These are phyloP conservation scores for Podospora tetraspora DNA, from an alignment of 495 filamentous ascomycete genomes.

Conservation along the genomic window DNA sequence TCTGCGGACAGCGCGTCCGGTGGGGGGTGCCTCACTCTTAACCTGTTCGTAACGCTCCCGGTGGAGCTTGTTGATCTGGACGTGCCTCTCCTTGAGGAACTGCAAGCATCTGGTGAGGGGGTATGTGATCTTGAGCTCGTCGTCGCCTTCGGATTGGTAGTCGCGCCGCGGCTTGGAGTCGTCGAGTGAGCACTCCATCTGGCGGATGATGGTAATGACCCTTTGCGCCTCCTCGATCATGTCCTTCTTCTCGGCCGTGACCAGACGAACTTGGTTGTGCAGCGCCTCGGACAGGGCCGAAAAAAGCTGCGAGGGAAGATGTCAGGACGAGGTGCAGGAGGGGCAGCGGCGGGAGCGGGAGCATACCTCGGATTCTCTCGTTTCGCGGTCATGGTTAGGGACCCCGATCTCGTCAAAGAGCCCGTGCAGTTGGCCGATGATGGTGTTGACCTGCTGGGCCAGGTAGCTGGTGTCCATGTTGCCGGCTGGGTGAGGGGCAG, in stretches of 20 bases:
- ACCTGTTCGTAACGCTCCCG: slow-evolving; percentile 89
- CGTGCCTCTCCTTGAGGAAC: slow-evolving; percentile 77
- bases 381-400: slow-evolving; percentile 79
- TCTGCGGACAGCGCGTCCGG: not conserved
- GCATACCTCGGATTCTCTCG: slow-evolving; percentile 73
- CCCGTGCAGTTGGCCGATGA: slow-evolving; percentile 82
- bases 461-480: slow-evolving; percentile 86
- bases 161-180: slow-evolving; percentile 62
- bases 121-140: slow-evolving; percentile 67
- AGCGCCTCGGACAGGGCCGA: slow-evolving; percentile 80
- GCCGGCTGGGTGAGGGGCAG: slow-evolving; percentile 5
- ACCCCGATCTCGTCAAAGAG: slow-evolving; percentile 97
- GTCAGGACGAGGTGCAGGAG: slow-evolving; percentile 22
- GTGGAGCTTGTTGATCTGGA: slow-evolving; percentile 71
- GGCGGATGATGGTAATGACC: slow-evolving; percentile 75
- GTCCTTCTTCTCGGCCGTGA: slow-evolving; percentile 79
- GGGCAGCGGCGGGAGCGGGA: not conserved
- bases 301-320: slow-evolving; percentile 58
- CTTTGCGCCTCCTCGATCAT: slow-evolving; percentile 81
- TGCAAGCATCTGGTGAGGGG: slow-evolving; percentile 75
- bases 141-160: slow-evolving; percentile 42
- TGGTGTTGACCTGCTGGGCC: slow-evolving; percentile 87
- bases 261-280: slow-evolving; percentile 73
- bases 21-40: slow-evolving; percentile 59
- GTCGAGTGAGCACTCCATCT: slow-evolving; percentile 89